These are phyloP conservation scores for Pelargonium exstipulatum DNA, from an alignment of 441 rosid species.

Conservation along the genomic window DNA sequence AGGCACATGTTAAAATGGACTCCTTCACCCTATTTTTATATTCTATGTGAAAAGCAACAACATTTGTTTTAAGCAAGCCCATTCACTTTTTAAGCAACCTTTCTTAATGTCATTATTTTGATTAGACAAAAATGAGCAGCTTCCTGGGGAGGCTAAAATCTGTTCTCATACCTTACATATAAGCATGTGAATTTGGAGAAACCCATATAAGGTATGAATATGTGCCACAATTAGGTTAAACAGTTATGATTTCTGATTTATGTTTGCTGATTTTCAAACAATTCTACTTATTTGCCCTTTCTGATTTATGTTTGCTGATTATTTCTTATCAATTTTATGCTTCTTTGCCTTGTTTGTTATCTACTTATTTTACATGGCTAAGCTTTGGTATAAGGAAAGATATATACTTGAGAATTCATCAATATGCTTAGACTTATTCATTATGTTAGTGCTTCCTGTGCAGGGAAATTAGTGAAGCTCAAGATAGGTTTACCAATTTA, in stretches of 20 bases:
- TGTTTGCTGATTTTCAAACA: neutral
- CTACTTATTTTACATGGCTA: neutral
- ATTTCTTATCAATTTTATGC: neutral
- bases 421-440: neutral
- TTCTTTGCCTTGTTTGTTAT: neutral
- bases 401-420: slow-evolving; percentile 9
- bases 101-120: neutral
- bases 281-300: no score
- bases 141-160: neutral
- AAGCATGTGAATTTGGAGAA: neutral
- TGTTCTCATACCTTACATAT: neutral
- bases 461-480: slow-evolving; percentile 76
- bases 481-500: slow-evolving; percentile 53
- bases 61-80: neutral
- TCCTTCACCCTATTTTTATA: neutral
- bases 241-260: neutral
- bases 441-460: slow-evolving; percentile 5
- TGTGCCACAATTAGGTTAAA: neutral
- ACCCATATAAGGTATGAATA: neutral
- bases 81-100: neutral
- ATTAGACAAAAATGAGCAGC: neutral
- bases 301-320: neutral
- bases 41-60: no score
- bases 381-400: neutral
- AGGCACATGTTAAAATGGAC: neutral